A percentile compares a stretch with the other conserved stretches of the same genome.
These are phyloP conservation scores for Neurospora hispaniola DNA, from an alignment of 495 filamentous ascomycete genomes.

Conservation along the genomic window DNA sequence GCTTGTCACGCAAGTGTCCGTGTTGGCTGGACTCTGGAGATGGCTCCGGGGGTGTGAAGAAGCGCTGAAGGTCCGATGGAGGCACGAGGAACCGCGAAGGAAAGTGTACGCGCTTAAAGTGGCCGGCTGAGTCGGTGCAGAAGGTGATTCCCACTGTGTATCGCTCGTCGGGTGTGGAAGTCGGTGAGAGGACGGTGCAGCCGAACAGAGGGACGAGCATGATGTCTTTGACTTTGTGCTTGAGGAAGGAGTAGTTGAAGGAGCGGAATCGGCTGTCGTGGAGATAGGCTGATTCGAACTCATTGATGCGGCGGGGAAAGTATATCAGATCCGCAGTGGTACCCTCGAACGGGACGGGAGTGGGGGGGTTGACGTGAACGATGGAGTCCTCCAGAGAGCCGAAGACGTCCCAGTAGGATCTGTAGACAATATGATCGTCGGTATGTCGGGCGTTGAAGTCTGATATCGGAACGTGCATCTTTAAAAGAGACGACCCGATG, in stretches of 20 bases:
- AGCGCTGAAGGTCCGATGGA: not conserved
- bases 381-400: not conserved
- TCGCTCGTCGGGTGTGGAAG: not conserved
- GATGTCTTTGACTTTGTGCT: not conserved
- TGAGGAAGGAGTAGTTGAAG: slow-evolving; percentile 6
- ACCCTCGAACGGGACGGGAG: not conserved
- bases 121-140: slow-evolving; percentile 1
- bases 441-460: not conserved
- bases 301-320: slow-evolving; percentile 1
- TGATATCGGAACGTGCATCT: slow-evolving; percentile 1
- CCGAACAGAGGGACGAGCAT: slow-evolving; percentile 3
- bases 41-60: not conserved
- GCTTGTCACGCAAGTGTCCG: not conserved
- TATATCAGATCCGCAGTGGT: not conserved
- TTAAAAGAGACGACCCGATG: slow-evolving; percentile 3
- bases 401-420: not conserved
- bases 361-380: not conserved
- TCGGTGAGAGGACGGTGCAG: not conserved
- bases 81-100: slow-evolving; percentile 5
- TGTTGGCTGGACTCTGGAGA: not conserved
- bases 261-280: not conserved
- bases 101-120: slow-evolving; percentile 5
- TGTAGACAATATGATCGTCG: not conserved
- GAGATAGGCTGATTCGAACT: not conserved
- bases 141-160: slow-evolving; percentile 7